Percentiles rank a stretch among this genome's conserved stretches.
Evolutionary conservation across 805 yeast species (phyloP).

Genomic region (Candida sithepensis): DNA sequence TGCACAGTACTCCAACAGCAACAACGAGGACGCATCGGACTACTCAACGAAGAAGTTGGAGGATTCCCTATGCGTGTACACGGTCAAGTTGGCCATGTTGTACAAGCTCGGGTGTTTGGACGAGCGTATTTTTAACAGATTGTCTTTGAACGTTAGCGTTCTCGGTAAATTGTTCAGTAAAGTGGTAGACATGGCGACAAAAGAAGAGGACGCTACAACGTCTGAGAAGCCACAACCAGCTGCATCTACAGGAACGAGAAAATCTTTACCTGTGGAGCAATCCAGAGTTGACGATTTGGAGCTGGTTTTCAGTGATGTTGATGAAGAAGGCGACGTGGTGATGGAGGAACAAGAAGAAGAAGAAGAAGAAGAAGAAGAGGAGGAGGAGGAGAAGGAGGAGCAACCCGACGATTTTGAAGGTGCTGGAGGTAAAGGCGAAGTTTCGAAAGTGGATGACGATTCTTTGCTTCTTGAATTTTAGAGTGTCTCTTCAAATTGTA

Average conservation of each 20-base stretch:
- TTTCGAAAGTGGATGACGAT: neutral
- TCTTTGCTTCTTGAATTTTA: neutral
- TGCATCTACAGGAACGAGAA: neutral
- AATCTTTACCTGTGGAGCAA: too few relatives aligned
- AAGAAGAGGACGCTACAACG: neutral
- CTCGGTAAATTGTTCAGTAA: conserved; percentile 22
- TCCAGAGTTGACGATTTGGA: neutral
- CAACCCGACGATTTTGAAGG: neutral
- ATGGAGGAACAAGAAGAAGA: too few relatives aligned
- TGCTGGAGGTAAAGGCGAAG: neutral
- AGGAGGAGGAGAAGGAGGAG: too few relatives aligned
- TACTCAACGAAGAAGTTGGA: too few relatives aligned
- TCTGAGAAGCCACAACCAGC: neutral
- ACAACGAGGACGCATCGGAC: conserved; percentile 4
- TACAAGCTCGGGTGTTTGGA: conserved; percentile 14
- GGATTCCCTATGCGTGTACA: conserved; percentile 19
- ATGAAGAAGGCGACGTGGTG: too few relatives aligned
- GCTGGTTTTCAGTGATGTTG: neutral
- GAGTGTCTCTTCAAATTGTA: neutral
- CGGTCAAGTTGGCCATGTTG: conserved; percentile 23
- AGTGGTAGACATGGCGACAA: neutral
- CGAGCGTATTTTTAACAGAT: conserved; percentile 13
- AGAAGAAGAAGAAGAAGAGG: too few relatives aligned
- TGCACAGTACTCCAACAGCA: conserved; percentile 13
- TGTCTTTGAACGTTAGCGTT: conserved; percentile 20